phyloP scores from a whole-genome alignment of 805 yeast genomes.

The Yamadazyma philogaea region DNA sequence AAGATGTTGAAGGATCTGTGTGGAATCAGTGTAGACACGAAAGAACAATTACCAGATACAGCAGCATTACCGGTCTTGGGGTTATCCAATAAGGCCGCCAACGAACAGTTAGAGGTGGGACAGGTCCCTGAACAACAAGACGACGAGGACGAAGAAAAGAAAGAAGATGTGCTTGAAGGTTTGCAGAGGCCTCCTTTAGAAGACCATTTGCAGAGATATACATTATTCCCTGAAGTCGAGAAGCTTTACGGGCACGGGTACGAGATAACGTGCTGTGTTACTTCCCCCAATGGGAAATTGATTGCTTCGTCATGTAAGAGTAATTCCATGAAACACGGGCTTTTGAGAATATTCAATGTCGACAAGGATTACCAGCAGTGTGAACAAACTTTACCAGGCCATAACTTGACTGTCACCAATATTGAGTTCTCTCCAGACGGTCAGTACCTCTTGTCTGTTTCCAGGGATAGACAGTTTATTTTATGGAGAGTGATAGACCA shows the following conservation, averaged over 20 bases:
- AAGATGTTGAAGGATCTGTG: conserved; percentile 54
- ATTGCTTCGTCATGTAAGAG: conserved; percentile 93
- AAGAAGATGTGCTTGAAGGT: conserved; percentile 45
- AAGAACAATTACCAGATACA: conserved; percentile 59
- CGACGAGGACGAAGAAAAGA: conserved; percentile 20
- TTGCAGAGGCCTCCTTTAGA: conserved; percentile 73
- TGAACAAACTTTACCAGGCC: conserved; percentile 53
- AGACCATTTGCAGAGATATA: conserved; percentile 85
- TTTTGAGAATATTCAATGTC: conserved; percentile 69
- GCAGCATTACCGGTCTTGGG: conserved; percentile 94
- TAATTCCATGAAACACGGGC: conserved; percentile 80
- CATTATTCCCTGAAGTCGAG: conserved; percentile 93
- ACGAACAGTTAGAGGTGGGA: conserved; percentile 42
- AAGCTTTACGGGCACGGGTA: conserved; percentile 97
- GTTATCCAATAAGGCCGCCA: conserved; percentile 82
- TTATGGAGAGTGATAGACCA: conserved; percentile 57
- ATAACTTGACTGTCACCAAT: conserved; percentile 81
- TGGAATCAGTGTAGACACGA: conserved; percentile 33
- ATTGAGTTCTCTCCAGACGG: conserved; percentile 72
- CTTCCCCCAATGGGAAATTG: conserved; percentile 56
- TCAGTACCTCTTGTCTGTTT: conserved; percentile 64
- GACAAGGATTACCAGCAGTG: conserved; percentile 52
- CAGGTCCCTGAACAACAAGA: conserved; percentile 39
- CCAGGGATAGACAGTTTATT: conserved; percentile 85
- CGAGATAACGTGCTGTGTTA: conserved; percentile 78